A percentile compares a stretch with the other conserved stretches of the same genome.
These are phyloP conservation scores for Sarocladium kiliense DNA, from an alignment of 2,329 filamentous ascomycete species.

Conservation along the genomic window DNA sequence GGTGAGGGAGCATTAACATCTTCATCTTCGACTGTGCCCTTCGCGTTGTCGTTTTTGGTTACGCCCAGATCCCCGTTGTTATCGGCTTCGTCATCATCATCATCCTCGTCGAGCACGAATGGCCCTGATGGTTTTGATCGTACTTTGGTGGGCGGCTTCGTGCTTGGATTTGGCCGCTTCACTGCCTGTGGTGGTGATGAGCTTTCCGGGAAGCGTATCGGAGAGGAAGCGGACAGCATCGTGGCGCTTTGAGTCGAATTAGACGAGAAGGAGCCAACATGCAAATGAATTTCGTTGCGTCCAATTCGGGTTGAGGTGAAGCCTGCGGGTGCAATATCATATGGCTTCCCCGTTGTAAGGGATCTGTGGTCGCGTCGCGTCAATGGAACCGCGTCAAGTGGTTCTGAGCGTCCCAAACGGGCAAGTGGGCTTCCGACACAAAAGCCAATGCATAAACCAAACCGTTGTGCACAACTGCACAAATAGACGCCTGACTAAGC, in stretches of 20 bases:
- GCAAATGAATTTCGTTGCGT: neutral
- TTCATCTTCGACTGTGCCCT: neutral
- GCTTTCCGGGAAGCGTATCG: conserved; percentile 49
- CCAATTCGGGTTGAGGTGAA: neutral
- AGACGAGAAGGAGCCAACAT: neutral
- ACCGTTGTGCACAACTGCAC: neutral
- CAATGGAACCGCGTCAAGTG: conserved; percentile 3
- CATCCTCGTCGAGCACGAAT: conserved; percentile 33
- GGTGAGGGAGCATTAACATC: conserved; percentile 14
- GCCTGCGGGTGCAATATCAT: neutral
- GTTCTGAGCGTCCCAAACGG: neutral
- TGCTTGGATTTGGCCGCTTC: conserved; percentile 20
- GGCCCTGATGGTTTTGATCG: conserved; percentile 30
- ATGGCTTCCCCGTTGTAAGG: neutral
- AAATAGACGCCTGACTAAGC: neutral
- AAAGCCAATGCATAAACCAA: neutral
- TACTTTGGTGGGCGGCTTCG: conserved; percentile 25
- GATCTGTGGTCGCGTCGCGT: conserved; percentile 2
- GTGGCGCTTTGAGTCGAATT: conserved; percentile 13
- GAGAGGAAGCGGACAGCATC: conserved; percentile 59
- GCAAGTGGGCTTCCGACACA: conserved; percentile 2
- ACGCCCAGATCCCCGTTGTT: conserved; percentile 6
- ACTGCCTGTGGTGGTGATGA: conserved; percentile 27
- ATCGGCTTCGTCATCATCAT: conserved; percentile 23
- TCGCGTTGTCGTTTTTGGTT: neutral